Base-by-base conservation (phyloP, 2,329 filamentous ascomycete species). In the Hyphodiscus sp. region DNA sequence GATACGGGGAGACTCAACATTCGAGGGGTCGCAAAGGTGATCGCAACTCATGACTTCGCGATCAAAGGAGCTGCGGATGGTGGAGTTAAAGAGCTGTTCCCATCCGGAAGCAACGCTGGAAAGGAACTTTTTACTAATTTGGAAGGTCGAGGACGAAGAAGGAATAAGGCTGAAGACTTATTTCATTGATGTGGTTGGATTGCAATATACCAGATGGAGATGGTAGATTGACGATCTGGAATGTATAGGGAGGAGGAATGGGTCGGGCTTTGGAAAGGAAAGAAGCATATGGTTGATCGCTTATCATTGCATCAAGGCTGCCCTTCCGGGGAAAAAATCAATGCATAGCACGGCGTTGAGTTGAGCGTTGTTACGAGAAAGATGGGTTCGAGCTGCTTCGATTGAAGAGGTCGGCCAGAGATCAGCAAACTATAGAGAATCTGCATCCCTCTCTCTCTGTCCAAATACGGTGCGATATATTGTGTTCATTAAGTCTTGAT, bases 121-220 rank as follows among this genome's bases (percentile, higher is more conserved):
- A 89, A 87, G 69, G 87, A 91, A 65, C 69, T 89, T 16, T 87
- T 90, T 63, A 76, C 78, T 1, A 78, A 82, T 58, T 64, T 82
- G 23, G 78, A 81, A 50, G 80, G 79, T 1, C 74, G 82, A 57
- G 76, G 79, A 15, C 75, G 76, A 54, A 76, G 74, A 57, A 79
- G 87, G 59, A 81, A 85, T 62, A 83, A 76, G 65, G 87, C 87
- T 0, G 85, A 89, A 62, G 87, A 91, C 70, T 73, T 87, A 58
- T 91, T 90, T 66, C 75, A 77, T 57, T 90, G 69, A 78, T 47
- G n/a, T n/a, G 10, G 41, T 42, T 8, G n/a, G 19, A 50, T 41
- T 30, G 33, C 2, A 43, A 41, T 43, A 30, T 41, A 8, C 23
- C 4, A 26, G 23, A 26, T 26, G 23, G 23, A 26, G 8, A 26